phyloP scores from a whole-genome alignment of 2,329 filamentous ascomycete genomes.

The Hypoxylon sp. region DNA sequence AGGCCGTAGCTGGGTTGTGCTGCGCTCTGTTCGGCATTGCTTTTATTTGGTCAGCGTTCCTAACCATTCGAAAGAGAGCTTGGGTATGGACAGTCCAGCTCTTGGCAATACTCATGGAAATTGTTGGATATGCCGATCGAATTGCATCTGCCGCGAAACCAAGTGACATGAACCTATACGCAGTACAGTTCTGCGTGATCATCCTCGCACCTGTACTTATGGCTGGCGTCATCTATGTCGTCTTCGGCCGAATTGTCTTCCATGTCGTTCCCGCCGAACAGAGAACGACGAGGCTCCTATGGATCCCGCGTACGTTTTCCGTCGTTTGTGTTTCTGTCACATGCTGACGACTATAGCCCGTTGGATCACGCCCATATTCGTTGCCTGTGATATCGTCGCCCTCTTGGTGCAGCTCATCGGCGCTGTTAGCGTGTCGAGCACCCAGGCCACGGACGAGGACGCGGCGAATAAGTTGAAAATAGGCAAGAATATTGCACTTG shows the following conservation, averaged over 20 bases:
- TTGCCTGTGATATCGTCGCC: slow-evolving; percentile 52
- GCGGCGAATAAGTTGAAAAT: slow-evolving; percentile 52
- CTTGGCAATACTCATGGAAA: slow-evolving; percentile 55
- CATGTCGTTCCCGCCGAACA: slow-evolving; percentile 55
- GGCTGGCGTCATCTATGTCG: slow-evolving; percentile 59
- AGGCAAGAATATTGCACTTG: slow-evolving; percentile 58
- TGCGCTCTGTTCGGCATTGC: slow-evolving; percentile 50
- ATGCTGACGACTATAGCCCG: slow-evolving; percentile 38
- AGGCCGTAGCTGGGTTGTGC: slow-evolving; percentile 48
- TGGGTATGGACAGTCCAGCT: slow-evolving; percentile 55
- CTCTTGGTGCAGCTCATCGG: slow-evolving; percentile 54
- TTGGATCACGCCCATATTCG: slow-evolving; percentile 54
- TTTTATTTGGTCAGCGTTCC: slow-evolving; percentile 46
- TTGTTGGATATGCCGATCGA: slow-evolving; percentile 56
- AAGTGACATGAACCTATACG: slow-evolving; percentile 49
- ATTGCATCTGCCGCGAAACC: slow-evolving; percentile 52
- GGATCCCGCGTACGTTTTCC: slow-evolving; percentile 54
- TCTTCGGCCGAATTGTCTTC: slow-evolving; percentile 59
- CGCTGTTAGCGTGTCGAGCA: slow-evolving; percentile 59
- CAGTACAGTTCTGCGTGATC: slow-evolving; percentile 57
- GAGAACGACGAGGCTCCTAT: slow-evolving; percentile 56
- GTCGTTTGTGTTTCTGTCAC: neutral
- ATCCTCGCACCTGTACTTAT: slow-evolving; percentile 59
- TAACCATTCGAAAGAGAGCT: slow-evolving; percentile 49
- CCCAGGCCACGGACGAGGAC: slow-evolving; percentile 53